A percentile compares a stretch with the other conserved stretches of the same genome.
These are phyloP conservation scores for Scheffersomyces segobiensis DNA, from an alignment of 1,139 yeast genomes.

Conservation along the genomic window DNA sequence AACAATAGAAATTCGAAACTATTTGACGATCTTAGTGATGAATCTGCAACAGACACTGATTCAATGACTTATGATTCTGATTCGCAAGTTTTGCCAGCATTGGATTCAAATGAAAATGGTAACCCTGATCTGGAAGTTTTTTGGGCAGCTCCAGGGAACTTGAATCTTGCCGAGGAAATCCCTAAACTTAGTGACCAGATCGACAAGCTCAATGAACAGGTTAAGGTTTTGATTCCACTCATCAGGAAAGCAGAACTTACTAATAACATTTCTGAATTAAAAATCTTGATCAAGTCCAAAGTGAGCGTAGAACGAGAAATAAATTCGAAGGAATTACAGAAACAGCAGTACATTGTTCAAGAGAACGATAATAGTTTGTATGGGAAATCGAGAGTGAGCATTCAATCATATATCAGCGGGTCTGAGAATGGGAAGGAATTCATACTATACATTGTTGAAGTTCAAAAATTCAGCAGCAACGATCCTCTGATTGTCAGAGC, in stretches of 20 bases:
- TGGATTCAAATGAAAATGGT: slow-evolving; percentile 4
- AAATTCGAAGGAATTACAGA: slow-evolving; percentile 66
- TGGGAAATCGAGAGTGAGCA: slow-evolving; percentile 65
- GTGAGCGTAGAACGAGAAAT: slow-evolving; percentile 68
- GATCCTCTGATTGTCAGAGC: slow-evolving; percentile 54
- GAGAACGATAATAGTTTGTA: slow-evolving; percentile 78
- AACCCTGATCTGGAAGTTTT: slow-evolving; percentile 29
- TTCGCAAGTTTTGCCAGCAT: slow-evolving; percentile 9
- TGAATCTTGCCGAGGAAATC: slow-evolving; percentile 69
- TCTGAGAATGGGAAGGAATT: slow-evolving; percentile 60
- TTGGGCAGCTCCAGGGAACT: slow-evolving; percentile 69
- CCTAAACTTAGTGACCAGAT: slow-evolving; percentile 56
- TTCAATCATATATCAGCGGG: slow-evolving; percentile 66
- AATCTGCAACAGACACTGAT: slow-evolving; percentile 35
- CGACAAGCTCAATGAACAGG: slow-evolving; percentile 62
- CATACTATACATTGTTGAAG: slow-evolving; percentile 74
- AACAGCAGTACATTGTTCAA: slow-evolving; percentile 80
- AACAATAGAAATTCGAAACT: slow-evolving; percentile 25
- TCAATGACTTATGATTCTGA: slow-evolving; percentile 26
- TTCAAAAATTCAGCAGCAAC: slow-evolving; percentile 53
- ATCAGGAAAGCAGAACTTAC: slow-evolving; percentile 80
- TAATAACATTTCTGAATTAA: slow-evolving; percentile 67
- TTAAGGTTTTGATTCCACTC: slow-evolving; percentile 63
- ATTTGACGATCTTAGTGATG: slow-evolving; percentile 40
- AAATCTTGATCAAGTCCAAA: slow-evolving; percentile 66